phyloP scores from a whole-genome alignment of 306 rosid species.

The Cicer chorassanicum region DNA sequence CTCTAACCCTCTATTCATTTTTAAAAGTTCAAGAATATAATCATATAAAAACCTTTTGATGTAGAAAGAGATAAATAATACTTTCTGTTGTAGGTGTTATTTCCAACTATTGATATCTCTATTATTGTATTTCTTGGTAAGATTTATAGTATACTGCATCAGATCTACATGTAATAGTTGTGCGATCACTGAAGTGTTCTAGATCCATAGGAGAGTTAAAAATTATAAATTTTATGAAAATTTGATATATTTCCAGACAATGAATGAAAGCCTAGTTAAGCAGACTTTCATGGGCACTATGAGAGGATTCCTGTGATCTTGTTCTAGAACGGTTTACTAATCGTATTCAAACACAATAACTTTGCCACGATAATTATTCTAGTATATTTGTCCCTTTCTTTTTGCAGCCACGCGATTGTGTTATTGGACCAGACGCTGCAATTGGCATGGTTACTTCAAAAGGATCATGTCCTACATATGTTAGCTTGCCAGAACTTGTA shows the following conservation, averaged over 20 bases:
- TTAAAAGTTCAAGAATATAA: conserved; percentile 15
- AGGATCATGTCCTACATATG: conserved; percentile 73
- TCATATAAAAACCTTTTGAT: neutral
- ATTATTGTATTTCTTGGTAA: conserved; percentile 16
- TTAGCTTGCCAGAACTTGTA: conserved; percentile 68
- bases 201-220: conserved; percentile 3
- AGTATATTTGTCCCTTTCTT: conserved; percentile 20
- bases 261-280: conserved; percentile 25
- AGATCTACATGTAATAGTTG: conserved; percentile 13
- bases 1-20: conserved; percentile 6
- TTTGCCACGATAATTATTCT: conserved; percentile 3
- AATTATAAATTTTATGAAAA: neutral
- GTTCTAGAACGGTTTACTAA: conserved; percentile 7
- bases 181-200: conserved; percentile 19
- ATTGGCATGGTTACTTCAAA: conserved; percentile 55
- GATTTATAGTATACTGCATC: conserved; percentile 28
- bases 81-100: conserved; percentile 7
- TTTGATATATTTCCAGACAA: neutral
- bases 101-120: conserved; percentile 32
- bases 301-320: conserved; percentile 11
- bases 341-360: conserved; percentile 31
- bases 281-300: conserved; percentile 21
- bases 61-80: neutral
- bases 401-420: conserved; percentile 89
- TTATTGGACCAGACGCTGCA: conserved; percentile 45